Conservation (phyloP, 192 early-diverging fungal genomes). For the Mortierella alpina region DNA sequence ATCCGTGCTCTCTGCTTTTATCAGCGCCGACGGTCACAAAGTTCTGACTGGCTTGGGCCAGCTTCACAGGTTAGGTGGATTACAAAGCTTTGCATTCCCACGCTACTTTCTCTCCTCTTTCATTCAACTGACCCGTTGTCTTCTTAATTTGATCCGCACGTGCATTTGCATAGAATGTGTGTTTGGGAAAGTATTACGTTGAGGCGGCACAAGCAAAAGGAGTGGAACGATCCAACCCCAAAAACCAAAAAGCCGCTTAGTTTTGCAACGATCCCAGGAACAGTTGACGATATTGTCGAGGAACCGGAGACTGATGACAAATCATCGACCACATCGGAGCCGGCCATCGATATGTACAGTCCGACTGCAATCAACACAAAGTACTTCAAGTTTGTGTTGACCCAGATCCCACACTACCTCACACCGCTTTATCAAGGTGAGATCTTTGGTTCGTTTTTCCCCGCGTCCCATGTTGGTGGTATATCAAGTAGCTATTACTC, state of each 20-base stretch:
- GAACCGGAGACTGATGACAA: slow-evolving; percentile 25
- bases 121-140: background rate
- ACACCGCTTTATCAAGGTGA: slow-evolving; percentile 75
- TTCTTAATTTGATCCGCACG: background rate
- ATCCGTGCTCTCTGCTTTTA: slow-evolving; percentile 70
- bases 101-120: background rate
- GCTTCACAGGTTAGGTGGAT: slow-evolving; percentile 67
- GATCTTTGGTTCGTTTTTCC: background rate
- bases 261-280: slow-evolving; percentile 32
- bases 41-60: slow-evolving; percentile 65
- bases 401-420: slow-evolving; percentile 72
- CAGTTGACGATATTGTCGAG: slow-evolving; percentile 40
- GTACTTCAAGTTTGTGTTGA: slow-evolving; percentile 70
- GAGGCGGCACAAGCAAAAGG: slow-evolving; percentile 65
- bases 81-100: background rate
- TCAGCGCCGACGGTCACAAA: slow-evolving; percentile 58
- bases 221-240: slow-evolving; percentile 70
- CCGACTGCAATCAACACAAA: slow-evolving; percentile 71
- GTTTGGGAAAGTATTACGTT: slow-evolving; percentile 74
- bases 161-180: slow-evolving; percentile 55
- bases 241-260: slow-evolving; percentile 51
- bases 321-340: slow-evolving; percentile 6
- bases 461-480: background rate
- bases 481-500: background rate
- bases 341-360: slow-evolving; percentile 61